phyloP scores from a whole-genome alignment of 2,329 filamentous ascomycete genomes.

The Colletotrichum noveboracense region DNA sequence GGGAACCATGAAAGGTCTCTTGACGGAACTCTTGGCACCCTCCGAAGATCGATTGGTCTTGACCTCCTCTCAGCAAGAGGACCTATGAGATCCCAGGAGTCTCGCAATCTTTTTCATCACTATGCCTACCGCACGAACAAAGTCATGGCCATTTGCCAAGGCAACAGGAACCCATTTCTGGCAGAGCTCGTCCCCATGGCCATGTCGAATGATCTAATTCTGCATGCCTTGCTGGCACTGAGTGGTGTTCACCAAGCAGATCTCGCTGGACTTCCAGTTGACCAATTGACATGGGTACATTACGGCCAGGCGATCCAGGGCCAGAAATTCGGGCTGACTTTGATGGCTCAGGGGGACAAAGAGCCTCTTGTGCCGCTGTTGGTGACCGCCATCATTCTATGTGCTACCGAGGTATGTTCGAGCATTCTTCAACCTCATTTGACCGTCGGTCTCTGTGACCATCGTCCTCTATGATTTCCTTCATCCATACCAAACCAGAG shows the following conservation, averaged over 20 bases:
- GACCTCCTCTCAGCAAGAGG: not conserved
- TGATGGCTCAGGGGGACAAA: not conserved
- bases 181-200: not conserved
- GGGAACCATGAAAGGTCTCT: not conserved
- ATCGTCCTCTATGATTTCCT: not conserved
- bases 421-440: not conserved
- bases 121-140: not conserved
- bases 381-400: not conserved
- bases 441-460: too few relatives aligned
- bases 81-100: not conserved
- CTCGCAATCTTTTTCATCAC: not conserved
- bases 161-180: not conserved
- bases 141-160: not conserved
- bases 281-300: not conserved
- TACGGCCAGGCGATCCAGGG: not conserved
- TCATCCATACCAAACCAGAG: not conserved
- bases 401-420: not conserved
- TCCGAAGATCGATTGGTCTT: not conserved
- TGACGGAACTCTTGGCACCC: not conserved
- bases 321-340: not conserved
- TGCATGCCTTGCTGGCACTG: not conserved
- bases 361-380: not conserved
- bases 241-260: not conserved
- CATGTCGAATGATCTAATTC: not conserved
- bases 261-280: not conserved